Base-by-base conservation (phyloP, 129 eudicot species). In the Saposhnikovia divaricata region DNA sequence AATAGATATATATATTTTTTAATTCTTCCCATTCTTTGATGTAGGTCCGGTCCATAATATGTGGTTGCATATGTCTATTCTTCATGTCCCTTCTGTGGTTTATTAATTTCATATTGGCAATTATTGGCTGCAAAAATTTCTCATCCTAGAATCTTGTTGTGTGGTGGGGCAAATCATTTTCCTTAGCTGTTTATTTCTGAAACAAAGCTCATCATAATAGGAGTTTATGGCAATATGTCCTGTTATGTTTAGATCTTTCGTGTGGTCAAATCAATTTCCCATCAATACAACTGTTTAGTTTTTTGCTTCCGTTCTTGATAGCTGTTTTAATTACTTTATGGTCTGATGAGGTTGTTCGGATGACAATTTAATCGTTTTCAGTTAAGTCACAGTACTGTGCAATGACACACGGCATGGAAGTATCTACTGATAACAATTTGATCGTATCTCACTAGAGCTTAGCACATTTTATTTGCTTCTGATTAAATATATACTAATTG, bases 1-100 rank as follows among this genome's bases (percentile, higher is more conserved):
- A 66, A 1, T 31, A 31, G 0, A 0, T 25, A 0, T 66, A 10
- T 66, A n/a, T n/a, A n/a, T 11, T 12, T 12, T 66, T 12, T 42
- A n/a, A 43, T 73, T 23, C 37, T 23, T 40, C 53, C 77, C 34
- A 10, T 43, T 53, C 7, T 40, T 43, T 44, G 28, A 3, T 73
- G 77, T 73, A 43, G 77, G 77, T 44, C 77, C 77, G 3, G 9
- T n/a, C 4, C 38, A 1, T 45, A 38, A 66, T 47, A 47, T 80
- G 85, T 88, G 81, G 87, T 87, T 86, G 74, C 89, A 81, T 85
- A 81, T 90, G 78, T 79, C 71, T 38, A 48, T 82, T 81, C 80
- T 84, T 76, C 55, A 68, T 86, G 73, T 75, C 79, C 85, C 80
- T 78, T 81, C 43, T 85, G 78, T 79, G 77, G 46, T 76, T 68